Evolutionary conservation across 306 rosid species (phyloP).

Genomic region (Corylus heterophylla): DNA sequence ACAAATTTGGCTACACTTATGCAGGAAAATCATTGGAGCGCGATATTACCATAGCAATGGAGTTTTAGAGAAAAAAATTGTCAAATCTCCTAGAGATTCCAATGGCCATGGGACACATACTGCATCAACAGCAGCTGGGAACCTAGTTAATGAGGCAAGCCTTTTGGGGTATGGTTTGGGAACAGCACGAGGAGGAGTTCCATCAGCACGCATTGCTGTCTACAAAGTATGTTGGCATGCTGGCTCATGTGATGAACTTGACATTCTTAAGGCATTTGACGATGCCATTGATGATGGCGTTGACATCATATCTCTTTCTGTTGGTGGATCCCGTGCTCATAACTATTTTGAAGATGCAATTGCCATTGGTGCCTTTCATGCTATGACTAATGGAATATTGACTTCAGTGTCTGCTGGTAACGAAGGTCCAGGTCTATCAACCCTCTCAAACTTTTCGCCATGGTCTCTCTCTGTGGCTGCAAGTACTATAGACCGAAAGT

Average conservation of each 20-base stretch:
- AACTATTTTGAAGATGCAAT: slow-evolving; percentile 28
- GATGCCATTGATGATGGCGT: slow-evolving; percentile 64
- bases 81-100: slow-evolving; percentile 39
- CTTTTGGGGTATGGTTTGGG: slow-evolving; percentile 40
- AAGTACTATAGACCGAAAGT: slow-evolving; percentile 42
- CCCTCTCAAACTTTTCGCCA: slow-evolving; percentile 30
- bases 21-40: slow-evolving; percentile 58
- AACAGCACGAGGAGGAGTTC: slow-evolving; percentile 53
- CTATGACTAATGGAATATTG: slow-evolving; percentile 45
- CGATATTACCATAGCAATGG: slow-evolving; percentile 26
- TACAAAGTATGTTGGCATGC: slow-evolving; percentile 53
- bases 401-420: slow-evolving; percentile 44
- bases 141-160: slow-evolving; percentile 31
- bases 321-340: slow-evolving; percentile 7
- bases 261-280: slow-evolving; percentile 26
- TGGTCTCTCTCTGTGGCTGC: slow-evolving; percentile 57
- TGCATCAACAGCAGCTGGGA: slow-evolving; percentile 54
- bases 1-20: no score
- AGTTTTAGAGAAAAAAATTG: not conserved
- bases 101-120: slow-evolving; percentile 59
- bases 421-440: slow-evolving; percentile 16
- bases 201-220: slow-evolving; percentile 52
- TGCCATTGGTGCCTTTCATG: slow-evolving; percentile 55
- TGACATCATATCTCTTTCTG: slow-evolving; percentile 41
- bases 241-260: not conserved